A percentile compares a stretch with the other conserved stretches of the same genome.
These are phyloP conservation scores for Apodospora peruviana DNA, from an alignment of 495 filamentous ascomycete genomes.

Conservation along the genomic window DNA sequence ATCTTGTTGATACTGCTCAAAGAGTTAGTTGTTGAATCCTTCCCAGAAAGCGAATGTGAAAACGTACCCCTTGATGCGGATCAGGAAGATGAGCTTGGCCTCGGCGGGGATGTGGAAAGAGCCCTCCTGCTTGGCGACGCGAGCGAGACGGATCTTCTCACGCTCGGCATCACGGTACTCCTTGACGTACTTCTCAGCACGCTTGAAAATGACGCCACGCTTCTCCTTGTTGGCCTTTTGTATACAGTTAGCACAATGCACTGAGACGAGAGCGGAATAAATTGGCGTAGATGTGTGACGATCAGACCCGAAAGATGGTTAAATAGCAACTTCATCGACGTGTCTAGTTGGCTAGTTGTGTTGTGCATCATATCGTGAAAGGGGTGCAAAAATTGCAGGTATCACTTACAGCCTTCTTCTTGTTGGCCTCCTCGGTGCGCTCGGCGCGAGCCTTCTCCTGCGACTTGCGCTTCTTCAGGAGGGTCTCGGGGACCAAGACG, in stretches of 20 bases:
- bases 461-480: slow-evolving; percentile 99
- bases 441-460: slow-evolving; percentile 97
- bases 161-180: slow-evolving; percentile 98
- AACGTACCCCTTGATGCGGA: slow-evolving; percentile 95
- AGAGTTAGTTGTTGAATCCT: slow-evolving; percentile 2
- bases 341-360: slow-evolving; percentile 82
- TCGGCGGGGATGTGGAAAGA: slow-evolving; percentile 90
- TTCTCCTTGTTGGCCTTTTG: slow-evolving; percentile 89
- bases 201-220: slow-evolving; percentile 97
- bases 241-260: slow-evolving; percentile 35
- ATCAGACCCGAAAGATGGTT: slow-evolving; percentile 99
- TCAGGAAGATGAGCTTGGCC: slow-evolving; percentile 94
- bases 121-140: slow-evolving; percentile 84
- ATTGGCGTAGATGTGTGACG: slow-evolving; percentile 14
- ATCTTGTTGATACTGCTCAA: slow-evolving; percentile 99
- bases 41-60: neutral
- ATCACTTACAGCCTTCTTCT: slow-evolving; percentile 81
- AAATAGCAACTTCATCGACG: slow-evolving; percentile 94
- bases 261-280: slow-evolving; percentile 1
- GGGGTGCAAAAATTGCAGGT: slow-evolving; percentile 17
- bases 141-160: slow-evolving; percentile 91
- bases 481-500: slow-evolving; percentile 93
- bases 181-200: slow-evolving; percentile 98
- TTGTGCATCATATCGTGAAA: slow-evolving; percentile 52
- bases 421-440: slow-evolving; percentile 67